Evolutionary conservation across 2,329 filamentous ascomycete genomes (phyloP), one percentile per base, ranked within the genome.

Genomic region (Penicillium sp.): DNA sequence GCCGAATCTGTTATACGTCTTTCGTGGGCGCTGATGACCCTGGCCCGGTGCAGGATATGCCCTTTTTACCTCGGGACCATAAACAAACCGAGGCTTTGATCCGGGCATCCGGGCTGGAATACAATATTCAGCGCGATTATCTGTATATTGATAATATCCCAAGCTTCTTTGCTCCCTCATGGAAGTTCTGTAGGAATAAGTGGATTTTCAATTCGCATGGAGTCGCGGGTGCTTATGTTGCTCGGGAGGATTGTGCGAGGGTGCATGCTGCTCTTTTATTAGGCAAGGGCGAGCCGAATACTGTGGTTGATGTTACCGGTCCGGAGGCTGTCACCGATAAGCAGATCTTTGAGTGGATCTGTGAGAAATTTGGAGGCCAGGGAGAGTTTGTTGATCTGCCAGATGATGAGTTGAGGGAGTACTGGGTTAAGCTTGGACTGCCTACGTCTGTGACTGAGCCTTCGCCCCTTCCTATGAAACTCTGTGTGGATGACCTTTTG

Each of bases 401-500:
- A 9, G 51, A 48, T 53, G 27, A 55, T 9, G 46, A 53, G 27
- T 26, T 53, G 43, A 46, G 45, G 24, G 43, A 46, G 9, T 47
- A 47, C 13, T 53, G 51, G 51, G 27, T 48, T 10, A 14, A 47
- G 33, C 51, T 39, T n/a, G 51, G 51, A 29, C 21, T 53, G n/a
- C 51, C 51, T 16, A 39, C 29, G 31, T n/a, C 26, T 19, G 46
- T 55, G 16, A 29, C 45, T 14, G 52, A 55, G 22, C 43, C 47
- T 22, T 55, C 46, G 24, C n/a, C 29, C 19, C 48, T 49, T 14
- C 46, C 52, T 9, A 55, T 55, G 52, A 50, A 55, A 46, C 52
- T 55, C 9, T 55, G 52, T 13, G 44, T 55, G 14, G 53, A 55
- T 35, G 53, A 55, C 39, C 47, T 55, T 19, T 21, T 50, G 27